These are phyloP conservation scores for Eleusine indica DNA, from an alignment of 176 grass and related monocot species.

Conservation along the genomic window DNA sequence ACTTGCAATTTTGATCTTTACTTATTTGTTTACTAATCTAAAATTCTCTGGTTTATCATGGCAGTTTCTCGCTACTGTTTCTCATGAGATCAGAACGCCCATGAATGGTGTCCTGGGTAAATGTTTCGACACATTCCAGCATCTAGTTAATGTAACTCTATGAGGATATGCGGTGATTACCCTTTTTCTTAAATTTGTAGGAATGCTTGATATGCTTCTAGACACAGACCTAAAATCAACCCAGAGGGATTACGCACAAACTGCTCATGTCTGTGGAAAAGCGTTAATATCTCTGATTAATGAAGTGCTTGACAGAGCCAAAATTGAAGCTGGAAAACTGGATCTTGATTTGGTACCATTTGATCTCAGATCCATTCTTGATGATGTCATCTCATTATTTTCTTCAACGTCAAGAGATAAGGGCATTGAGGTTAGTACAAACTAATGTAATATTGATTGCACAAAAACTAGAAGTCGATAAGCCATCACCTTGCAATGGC, in stretches of 20 bases:
- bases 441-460: neutral
- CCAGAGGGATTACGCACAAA: constrained; percentile 92
- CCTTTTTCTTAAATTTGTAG: constrained; percentile 45
- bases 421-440: constrained; percentile 74
- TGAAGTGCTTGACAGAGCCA: constrained; percentile 96
- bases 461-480: neutral
- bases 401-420: constrained; percentile 80
- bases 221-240: constrained; percentile 76
- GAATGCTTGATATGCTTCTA: constrained; percentile 98
- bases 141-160: constrained; percentile 14
- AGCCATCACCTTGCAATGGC: constrained; percentile 14
- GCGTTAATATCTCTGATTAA: constrained; percentile 92
- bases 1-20: constrained; percentile 7
- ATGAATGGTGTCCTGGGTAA: constrained; percentile 99
- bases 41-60: constrained; percentile 37
- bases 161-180: constrained; percentile 11
- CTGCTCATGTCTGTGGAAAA: constrained; percentile 91
- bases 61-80: constrained; percentile 99
- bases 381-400: constrained; percentile 90
- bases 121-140: neutral
- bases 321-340: constrained; percentile 90
- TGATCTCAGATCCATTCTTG: constrained; percentile 82
- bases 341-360: constrained; percentile 85
- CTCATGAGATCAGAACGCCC: constrained; percentile 99
- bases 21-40: constrained; percentile 10